Percentiles rank a stretch among this genome's conserved stretches.
Evolutionary conservation across 441 rosid genomes (phyloP).

Genomic region (Pelargonium myrrhifolium): DNA sequence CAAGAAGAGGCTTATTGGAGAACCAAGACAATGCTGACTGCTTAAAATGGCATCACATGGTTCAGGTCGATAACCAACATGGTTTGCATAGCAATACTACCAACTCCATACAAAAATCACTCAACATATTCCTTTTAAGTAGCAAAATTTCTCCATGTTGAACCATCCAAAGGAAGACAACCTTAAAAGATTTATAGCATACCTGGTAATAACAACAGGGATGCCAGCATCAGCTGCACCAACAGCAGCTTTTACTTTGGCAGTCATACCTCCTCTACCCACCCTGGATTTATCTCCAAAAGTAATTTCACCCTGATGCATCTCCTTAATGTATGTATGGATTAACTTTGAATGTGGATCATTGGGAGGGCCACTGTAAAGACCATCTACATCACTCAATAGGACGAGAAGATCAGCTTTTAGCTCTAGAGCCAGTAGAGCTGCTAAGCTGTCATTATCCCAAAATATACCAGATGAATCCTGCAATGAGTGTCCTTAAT

Average conservation of each 20-base stretch:
- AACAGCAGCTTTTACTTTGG: constrained; percentile 95
- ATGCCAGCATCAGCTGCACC: constrained; percentile 81
- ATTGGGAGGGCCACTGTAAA: constrained; percentile 93
- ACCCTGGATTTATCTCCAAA: constrained; percentile 93
- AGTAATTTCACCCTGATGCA: constrained; percentile 75
- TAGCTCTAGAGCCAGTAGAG: constrained; percentile 79
- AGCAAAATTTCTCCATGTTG: background rate
- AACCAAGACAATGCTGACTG: constrained; percentile 1
- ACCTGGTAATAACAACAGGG: constrained; percentile 97
- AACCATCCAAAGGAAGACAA: constrained; percentile 8
- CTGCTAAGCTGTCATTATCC: constrained; percentile 99
- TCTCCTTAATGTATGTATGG: constrained; percentile 71
- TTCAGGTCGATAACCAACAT: background rate
- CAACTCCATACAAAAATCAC: background rate
- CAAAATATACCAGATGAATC: constrained; percentile 98
- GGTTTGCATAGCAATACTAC: background rate
- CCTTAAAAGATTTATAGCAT: constrained; percentile 10
- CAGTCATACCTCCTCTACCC: constrained; percentile 99
- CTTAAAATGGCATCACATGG: background rate
- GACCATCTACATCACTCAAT: constrained; percentile 97
- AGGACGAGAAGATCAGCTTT: constrained; percentile 89
- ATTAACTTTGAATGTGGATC: constrained; percentile 84
- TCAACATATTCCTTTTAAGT: background rate
- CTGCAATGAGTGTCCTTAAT: constrained; percentile 37
- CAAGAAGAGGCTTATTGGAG: constrained; percentile 5